Conservation (phyloP, 306 rosid genomes). For the Rosa persica region DNA sequence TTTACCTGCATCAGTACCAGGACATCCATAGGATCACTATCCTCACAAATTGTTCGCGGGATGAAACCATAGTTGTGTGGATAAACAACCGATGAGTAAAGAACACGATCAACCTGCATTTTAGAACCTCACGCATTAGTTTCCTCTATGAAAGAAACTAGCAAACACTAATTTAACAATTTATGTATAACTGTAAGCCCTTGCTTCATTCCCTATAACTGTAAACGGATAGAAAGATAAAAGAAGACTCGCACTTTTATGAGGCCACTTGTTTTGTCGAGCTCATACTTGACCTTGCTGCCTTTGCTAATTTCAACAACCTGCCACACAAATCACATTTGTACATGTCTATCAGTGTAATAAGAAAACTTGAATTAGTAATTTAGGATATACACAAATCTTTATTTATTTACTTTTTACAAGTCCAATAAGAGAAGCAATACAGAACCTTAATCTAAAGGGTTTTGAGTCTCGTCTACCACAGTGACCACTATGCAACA, state of each 20-base stretch:
- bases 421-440: neutral
- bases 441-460: neutral
- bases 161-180: neutral
- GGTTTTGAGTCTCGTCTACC: neutral
- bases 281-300: constrained; percentile 94
- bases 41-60: constrained; percentile 94
- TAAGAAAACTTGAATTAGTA: neutral
- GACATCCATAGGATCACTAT: constrained; percentile 98
- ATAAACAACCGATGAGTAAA: constrained; percentile 96
- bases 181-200: neutral
- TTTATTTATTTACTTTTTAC: neutral
- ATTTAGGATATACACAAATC: neutral
- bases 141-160: constrained; percentile 20
- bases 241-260: constrained; percentile 59
- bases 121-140: constrained; percentile 30
- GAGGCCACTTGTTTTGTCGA: constrained; percentile 88
- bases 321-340: constrained; percentile 48
- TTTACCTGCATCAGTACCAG: constrained; percentile 91
- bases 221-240: neutral
- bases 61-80: constrained; percentile 98
- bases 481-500: neutral
- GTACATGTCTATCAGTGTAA: neutral
- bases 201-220: neutral
- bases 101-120: constrained; percentile 87
- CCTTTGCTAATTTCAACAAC: constrained; percentile 95